A percentile compares a stretch with the other conserved stretches of the same genome.
Conservation (phyloP, 2,329 filamentous ascomycete species). For the Decorospora gaudefroyi region DNA sequence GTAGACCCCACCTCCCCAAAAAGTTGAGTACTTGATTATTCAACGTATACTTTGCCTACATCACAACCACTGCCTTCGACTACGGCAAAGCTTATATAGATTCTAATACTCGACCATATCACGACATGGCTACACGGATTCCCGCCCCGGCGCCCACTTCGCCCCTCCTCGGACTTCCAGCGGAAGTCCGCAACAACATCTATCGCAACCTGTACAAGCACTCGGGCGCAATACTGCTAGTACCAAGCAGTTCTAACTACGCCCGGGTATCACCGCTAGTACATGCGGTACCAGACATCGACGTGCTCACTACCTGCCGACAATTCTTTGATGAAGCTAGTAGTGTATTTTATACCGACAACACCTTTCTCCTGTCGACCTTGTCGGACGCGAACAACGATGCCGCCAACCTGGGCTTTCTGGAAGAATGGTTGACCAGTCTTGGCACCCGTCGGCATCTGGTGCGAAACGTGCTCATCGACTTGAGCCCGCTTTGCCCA, state of each 20-base stretch:
- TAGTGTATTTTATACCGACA: not conserved
- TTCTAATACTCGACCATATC: not conserved
- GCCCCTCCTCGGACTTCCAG: not conserved
- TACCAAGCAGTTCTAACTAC: not conserved
- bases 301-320: slow-evolving; percentile 2
- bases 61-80: not conserved
- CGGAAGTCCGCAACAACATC: slow-evolving; percentile 1
- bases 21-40: too few relatives aligned
- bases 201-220: not conserved
- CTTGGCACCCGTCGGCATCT: not conserved
- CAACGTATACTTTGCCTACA: not conserved
- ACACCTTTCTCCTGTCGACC: not conserved
- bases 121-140: too few relatives aligned
- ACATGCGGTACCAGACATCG: not conserved
- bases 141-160: not conserved
- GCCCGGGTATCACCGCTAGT: not conserved
- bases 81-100: slow-evolving; percentile 2
- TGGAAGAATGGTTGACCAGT: not conserved
- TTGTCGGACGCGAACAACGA: not conserved
- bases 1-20: too few relatives aligned
- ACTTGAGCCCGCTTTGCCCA: not conserved
- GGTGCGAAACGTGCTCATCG: not conserved
- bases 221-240: not conserved
- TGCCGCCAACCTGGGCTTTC: not conserved
- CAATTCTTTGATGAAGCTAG: not conserved